Base-by-base conservation (phyloP, 495 filamentous ascomycete genomes). In the Xylaria palmicola region DNA sequence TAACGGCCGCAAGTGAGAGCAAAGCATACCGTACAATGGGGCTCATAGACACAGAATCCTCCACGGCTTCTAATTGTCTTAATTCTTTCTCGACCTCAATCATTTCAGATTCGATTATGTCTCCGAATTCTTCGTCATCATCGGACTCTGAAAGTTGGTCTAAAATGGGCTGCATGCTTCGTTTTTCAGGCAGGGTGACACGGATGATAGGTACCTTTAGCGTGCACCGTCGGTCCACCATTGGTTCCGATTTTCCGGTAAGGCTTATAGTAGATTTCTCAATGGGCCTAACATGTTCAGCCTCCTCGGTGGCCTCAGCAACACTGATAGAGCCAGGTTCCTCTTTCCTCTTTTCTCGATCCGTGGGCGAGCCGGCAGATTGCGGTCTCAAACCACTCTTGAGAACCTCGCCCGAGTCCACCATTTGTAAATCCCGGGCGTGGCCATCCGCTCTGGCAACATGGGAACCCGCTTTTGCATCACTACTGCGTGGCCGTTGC, bases 71-170 rank as follows among this genome's bases (percentile, higher is more conserved):
- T 17, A 80, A 55, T 40, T 75, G 71, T 47, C 70, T 69, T 24
- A 84, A 62, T 26, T 83, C 72, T 1, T 62, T 63, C 30, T 81
- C 74, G 1, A 71, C 60, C 48, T 81, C 75, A 7, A 65, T 62
- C 54, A 82, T 81, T 56, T 79, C 67, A 2, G 70, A 61, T 48
- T 79, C 74, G 41, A 84, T 80, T 32, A 80, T 79, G 20, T 78
- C 77, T 26, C 79, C 80, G 50, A 83, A 74, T 30, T 82, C 80
- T 45, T 83, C 79, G 24, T 81, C 80, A 15, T 76, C 80, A 15
- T 76, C 81, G n/a, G 79, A 82, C 40, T 81, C 79, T 3, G 77
- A 76, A 34, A 67, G 67, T 40, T 75, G 66, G 15, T 77, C 74
- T 0, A 66, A 47, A n/a, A 69, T 65, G 34, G 69, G 56, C 4